Conservation (phyloP, 2,329 filamentous ascomycete species). For the Penicillium corylophilum region DNA sequence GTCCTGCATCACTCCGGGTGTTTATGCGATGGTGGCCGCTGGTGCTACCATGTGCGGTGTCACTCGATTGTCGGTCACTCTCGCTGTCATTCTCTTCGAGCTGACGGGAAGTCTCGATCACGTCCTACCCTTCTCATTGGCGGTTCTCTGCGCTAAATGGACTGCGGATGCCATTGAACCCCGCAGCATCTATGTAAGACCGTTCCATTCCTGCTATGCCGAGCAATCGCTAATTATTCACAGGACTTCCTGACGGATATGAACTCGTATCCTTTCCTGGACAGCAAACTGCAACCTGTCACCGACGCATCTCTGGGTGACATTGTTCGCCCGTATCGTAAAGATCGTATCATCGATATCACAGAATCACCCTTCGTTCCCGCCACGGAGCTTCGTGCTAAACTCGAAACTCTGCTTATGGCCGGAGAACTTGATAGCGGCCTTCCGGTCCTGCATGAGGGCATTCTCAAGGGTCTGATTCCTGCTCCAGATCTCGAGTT, state of each 20-base stretch:
- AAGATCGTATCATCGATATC: slow-evolving; percentile 83
- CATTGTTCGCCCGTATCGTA: slow-evolving; percentile 73
- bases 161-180: slow-evolving; percentile 94
- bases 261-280: slow-evolving; percentile 97
- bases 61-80: slow-evolving; percentile 85
- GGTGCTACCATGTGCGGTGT: slow-evolving; percentile 98
- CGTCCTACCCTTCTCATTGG: slow-evolving; percentile 88
- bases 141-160: slow-evolving; percentile 96
- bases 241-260: slow-evolving; percentile 90
- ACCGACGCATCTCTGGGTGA: slow-evolving; percentile 87
- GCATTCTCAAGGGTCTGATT: slow-evolving; percentile 82
- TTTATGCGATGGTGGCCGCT: slow-evolving; percentile 91
- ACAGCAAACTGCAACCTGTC: slow-evolving; percentile 88
- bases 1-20: slow-evolving; percentile 90
- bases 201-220: slow-evolving; percentile 6
- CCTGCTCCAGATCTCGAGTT: slow-evolving; percentile 92
- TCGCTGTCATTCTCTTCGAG: slow-evolving; percentile 94
- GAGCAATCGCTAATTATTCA: slow-evolving; percentile 16
- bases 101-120: slow-evolving; percentile 93
- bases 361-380: slow-evolving; percentile 76
- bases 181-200: slow-evolving; percentile 78
- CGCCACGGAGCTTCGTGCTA: slow-evolving; percentile 71
- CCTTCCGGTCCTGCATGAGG: slow-evolving; percentile 77
- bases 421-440: slow-evolving; percentile 91
- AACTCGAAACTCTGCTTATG: slow-evolving; percentile 77